Conservation (phyloP, 1,139 yeast genomes). For the Wickerhamomyces sp. region DNA sequence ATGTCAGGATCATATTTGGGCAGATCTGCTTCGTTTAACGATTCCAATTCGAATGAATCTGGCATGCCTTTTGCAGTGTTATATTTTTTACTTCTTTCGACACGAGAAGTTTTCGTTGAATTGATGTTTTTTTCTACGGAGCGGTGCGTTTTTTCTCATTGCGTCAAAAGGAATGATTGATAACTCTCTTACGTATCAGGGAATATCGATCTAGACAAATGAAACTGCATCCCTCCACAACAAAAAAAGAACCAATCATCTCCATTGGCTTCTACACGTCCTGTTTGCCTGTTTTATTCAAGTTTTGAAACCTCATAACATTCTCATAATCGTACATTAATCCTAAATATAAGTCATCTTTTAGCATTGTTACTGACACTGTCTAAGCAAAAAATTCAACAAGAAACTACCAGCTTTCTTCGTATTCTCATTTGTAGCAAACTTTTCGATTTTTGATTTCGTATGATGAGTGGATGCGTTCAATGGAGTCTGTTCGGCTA, state of each 20-base stretch:
- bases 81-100: background rate
- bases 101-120: no score
- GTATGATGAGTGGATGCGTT: constrained; percentile 15
- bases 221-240: no score
- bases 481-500: constrained; percentile 11
- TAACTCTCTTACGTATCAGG: no score
- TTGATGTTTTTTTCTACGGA: background rate
- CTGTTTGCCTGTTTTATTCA: no score
- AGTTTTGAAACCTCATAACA: no score
- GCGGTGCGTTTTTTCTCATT: no score
- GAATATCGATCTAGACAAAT: no score
- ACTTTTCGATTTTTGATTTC: constrained; percentile 11
- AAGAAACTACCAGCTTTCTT: constrained; percentile 22
- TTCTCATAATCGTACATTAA: background rate
- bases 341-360: background rate
- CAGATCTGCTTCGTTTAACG: constrained; percentile 1
- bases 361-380: constrained; percentile 7
- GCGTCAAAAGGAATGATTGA: no score
- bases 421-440: constrained; percentile 19
- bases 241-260: no score
- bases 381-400: constrained; percentile 11
- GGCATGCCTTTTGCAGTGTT: background rate
- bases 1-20: constrained; percentile 9
- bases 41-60: constrained; percentile 4
- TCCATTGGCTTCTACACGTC: no score